A percentile compares a stretch with the other conserved stretches of the same genome.
phyloP scores from a whole-genome alignment of 2,329 filamentous ascomycete genomes.

The Trichoderma sp. region DNA sequence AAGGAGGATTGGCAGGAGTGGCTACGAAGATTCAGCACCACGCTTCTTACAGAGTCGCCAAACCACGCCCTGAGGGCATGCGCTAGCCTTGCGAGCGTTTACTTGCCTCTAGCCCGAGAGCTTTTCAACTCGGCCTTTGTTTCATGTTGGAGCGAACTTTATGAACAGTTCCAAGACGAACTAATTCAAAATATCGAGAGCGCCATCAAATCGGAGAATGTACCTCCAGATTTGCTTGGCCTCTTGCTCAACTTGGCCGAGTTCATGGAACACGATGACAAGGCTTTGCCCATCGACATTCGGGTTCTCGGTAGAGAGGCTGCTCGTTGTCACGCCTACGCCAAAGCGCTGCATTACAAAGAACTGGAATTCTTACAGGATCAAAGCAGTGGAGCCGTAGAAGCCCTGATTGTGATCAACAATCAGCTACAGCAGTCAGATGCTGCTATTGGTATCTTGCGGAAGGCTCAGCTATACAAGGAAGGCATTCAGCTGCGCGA shows the following conservation, averaged over 20 bases:
- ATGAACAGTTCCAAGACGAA: constrained; percentile 95
- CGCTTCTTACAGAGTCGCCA: constrained; percentile 89
- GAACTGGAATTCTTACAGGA: constrained; percentile 98
- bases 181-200: constrained; percentile 93
- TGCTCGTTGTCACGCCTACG: constrained; percentile 94
- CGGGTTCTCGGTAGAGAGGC: constrained; percentile 90
- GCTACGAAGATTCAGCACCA: constrained; percentile 95
- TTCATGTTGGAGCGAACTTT: constrained; percentile 97
- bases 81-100: constrained; percentile 84
- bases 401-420: constrained; percentile 98
- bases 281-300: constrained; percentile 96
- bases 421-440: constrained; percentile 98
- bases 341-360: constrained; percentile 98
- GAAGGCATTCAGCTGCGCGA: constrained; percentile 92
- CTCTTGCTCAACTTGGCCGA: constrained; percentile 93
- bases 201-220: constrained; percentile 90
- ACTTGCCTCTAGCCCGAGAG: constrained; percentile 85
- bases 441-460: constrained; percentile 93
- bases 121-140: constrained; percentile 99
- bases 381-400: constrained; percentile 90
- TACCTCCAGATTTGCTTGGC: constrained; percentile 91
- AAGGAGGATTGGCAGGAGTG: constrained; percentile 99
- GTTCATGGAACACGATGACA: constrained; percentile 99
- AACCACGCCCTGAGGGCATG: constrained; percentile 94
- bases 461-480: constrained; percentile 91